Conservation (phyloP, 208 protist genomes). For the Paratrypanosoma confusum region DNA sequence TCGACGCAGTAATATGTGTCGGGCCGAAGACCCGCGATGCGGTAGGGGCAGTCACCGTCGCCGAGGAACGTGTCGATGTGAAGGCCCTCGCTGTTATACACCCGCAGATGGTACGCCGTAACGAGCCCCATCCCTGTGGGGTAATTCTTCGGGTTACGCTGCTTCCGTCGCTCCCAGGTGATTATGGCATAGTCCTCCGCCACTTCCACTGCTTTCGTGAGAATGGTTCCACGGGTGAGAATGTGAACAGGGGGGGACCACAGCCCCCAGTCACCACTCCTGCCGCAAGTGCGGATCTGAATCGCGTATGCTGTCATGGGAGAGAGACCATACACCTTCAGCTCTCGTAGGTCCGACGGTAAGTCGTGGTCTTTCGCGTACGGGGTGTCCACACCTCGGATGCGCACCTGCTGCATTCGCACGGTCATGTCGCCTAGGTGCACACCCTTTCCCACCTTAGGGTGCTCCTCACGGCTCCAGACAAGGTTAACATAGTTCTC, state of each 20-base stretch:
- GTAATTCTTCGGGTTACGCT: slow-evolving; percentile 70
- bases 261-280: slow-evolving; percentile 76
- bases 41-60: slow-evolving; percentile 83
- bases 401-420: slow-evolving; percentile 82
- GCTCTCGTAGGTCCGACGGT: slow-evolving; percentile 58
- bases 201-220: slow-evolving; percentile 75
- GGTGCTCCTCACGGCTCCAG: slow-evolving; percentile 60
- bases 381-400: slow-evolving; percentile 63
- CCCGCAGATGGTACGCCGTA: slow-evolving; percentile 83
- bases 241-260: slow-evolving; percentile 77
- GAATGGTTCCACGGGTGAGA: slow-evolving; percentile 78
- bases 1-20: slow-evolving; percentile 88
- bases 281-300: slow-evolving; percentile 74
- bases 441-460: slow-evolving; percentile 25
- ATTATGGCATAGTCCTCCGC: slow-evolving; percentile 82
- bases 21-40: slow-evolving; percentile 60
- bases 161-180: slow-evolving; percentile 77
- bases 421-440: slow-evolving; percentile 72
- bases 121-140: slow-evolving; percentile 72
- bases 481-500: slow-evolving; percentile 87
- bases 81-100: slow-evolving; percentile 65
- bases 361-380: slow-evolving; percentile 80
- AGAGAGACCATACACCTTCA: slow-evolving; percentile 79
- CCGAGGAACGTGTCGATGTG: slow-evolving; percentile 76
- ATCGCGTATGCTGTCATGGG: slow-evolving; percentile 82